These are phyloP conservation scores for Passiflora organensis DNA, from an alignment of 345 rosid species.

Conservation along the genomic window DNA sequence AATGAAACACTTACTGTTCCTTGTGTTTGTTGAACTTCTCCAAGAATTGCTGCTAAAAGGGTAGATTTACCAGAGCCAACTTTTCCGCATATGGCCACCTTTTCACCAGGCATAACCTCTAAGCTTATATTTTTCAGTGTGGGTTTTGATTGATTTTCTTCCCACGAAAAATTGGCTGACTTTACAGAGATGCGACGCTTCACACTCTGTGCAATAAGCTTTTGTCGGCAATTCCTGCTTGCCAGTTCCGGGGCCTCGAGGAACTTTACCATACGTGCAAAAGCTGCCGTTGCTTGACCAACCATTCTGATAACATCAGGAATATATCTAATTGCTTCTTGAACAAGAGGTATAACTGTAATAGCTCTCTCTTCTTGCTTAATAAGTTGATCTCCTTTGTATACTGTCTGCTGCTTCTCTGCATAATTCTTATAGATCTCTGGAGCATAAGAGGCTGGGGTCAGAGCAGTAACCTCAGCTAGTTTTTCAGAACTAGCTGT, in stretches of 20 bases:
- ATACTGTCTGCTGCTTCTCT: conserved; percentile 33
- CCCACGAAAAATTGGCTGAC: no score
- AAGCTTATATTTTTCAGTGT: conserved; percentile 50
- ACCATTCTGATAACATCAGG: conserved; percentile 49
- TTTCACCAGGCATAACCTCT: conserved; percentile 49
- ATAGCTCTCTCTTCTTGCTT: conserved; percentile 80
- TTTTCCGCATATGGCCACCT: conserved; percentile 71
- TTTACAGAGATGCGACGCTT: no score
- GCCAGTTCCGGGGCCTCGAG: no score
- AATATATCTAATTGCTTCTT: conserved; percentile 69
- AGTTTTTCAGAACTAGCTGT: conserved; percentile 73
- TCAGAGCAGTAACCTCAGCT: conserved; percentile 30
- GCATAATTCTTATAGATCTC: conserved; percentile 55
- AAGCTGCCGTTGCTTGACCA: no score
- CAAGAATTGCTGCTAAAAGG: conserved; percentile 78
- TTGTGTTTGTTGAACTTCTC: conserved; percentile 59
- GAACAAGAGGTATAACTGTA: conserved; percentile 53
- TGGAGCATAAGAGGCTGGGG: conserved; percentile 21
- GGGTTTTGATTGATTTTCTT: no score
- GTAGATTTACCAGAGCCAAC: conserved; percentile 86
- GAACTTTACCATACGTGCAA: no score
- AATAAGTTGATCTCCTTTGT: conserved; percentile 65
- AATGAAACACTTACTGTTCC: conserved; percentile 55
- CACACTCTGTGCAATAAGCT: no score
- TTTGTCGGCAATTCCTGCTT: no score